These are phyloP conservation scores for Exophiala spinifera DNA, from an alignment of 2,329 filamentous ascomycete species.

Conservation along the genomic window DNA sequence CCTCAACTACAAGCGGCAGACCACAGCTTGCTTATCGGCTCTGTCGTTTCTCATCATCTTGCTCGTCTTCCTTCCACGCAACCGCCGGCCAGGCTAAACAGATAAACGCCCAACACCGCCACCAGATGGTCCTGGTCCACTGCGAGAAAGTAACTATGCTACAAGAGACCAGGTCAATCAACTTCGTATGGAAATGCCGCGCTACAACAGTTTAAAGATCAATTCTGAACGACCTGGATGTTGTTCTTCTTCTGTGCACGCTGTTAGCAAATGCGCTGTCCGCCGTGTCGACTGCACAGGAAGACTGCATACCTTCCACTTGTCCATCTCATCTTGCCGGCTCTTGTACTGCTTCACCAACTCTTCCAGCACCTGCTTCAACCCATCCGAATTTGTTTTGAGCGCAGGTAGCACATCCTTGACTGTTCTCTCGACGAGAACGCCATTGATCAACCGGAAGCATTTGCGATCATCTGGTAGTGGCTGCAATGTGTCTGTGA, in stretches of 20 bases:
- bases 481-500: conserved; percentile 85
- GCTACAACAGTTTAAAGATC: background rate
- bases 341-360: conserved; percentile 93
- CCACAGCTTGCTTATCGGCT: too few species aligned
- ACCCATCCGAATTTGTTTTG: conserved; percentile 87
- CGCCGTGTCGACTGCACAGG: background rate
- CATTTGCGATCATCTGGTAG: conserved; percentile 85
- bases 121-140: too few species aligned
- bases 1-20: too few species aligned
- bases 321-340: conserved; percentile 93
- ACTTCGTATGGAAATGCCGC: too few species aligned
- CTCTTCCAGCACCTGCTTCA: conserved; percentile 92
- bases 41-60: too few species aligned
- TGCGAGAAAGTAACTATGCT: background rate
- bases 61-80: too few species aligned
- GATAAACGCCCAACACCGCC: too few species aligned
- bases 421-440: conserved; percentile 90
- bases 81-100: too few species aligned
- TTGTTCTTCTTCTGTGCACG: conserved; percentile 47
- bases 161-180: too few species aligned
- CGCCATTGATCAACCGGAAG: conserved; percentile 98
- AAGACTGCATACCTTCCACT: conserved; percentile 78
- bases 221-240: conserved; percentile 48
- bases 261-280: too few species aligned
- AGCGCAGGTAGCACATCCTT: conserved; percentile 87